Base-by-base conservation (phyloP, 1,284 basidiomycete species). In the Irpex sp. region DNA sequence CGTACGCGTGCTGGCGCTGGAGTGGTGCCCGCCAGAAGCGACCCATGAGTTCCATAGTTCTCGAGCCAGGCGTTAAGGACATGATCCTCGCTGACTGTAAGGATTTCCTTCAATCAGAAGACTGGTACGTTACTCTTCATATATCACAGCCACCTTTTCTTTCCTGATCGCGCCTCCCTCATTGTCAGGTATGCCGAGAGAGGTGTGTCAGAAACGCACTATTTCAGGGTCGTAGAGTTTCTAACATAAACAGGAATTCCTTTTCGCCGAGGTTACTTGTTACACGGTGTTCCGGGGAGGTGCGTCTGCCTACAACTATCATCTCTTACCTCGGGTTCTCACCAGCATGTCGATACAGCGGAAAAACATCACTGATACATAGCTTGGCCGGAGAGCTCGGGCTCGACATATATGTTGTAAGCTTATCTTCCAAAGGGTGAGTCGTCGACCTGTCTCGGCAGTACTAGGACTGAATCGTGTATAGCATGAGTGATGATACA, bases 321-420 rank as follows among this genome's bases (percentile, higher is more conserved):
- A 19, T 38, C 19, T 62, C n/a, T 34, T 48, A 61, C 31, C 69
- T 63, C 13, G 67, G 65, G 63, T 70, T 65, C 38, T 38, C 38
- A 56, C 49, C 71, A 54, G 71, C 62, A 64, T 62, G 52, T 52
- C 62, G 66, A 51, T 54, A 54, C 72, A 91, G 90, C 73, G 92
- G 92, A 65, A 93, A 93, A 77, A 92, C 91, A 38, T 92, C 89
- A 17, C 79, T 92, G 59, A 92, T 94, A 71, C 92, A 93, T 73
- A 93, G 93, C 4, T 76, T 95, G 64, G 93, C 93, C 57, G 91
- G 92, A 59, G 92, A 94, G 72, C 81, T 95, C 48, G 86, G 88
- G n/a, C 81, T 94, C 34, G 92, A 94, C 75, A 93, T 96, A 67
- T 95, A 94, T 72, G 91, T 93, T 59, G 86, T 95, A 66, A 92